Base-by-base conservation (phyloP, 2,329 filamentous ascomycete species). In the Shiraia sp. region DNA sequence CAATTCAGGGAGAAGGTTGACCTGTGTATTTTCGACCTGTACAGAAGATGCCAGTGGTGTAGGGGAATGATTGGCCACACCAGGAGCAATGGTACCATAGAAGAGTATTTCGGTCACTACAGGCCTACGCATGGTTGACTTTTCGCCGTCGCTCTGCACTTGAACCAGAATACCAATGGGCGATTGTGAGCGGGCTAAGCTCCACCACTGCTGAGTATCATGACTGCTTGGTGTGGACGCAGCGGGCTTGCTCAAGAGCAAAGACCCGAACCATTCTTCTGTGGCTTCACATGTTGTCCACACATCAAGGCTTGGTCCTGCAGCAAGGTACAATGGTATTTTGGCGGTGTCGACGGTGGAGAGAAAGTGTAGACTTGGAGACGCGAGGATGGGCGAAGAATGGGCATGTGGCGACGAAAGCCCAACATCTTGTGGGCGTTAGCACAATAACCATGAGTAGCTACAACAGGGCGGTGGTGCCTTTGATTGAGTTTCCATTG, bases 21-120 rank as follows among this genome's bases (percentile, higher is more conserved):
- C 26, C 6, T 24, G 43, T 10, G 22, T 24, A 34, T 55, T 40
- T 2, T 44, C 15, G 27, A 42, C 12, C 6, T 57, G 48, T 9
- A 57, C 54, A 2, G 63, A 67, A 0, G 65, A 68, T 1, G 61
- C 55, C 10, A 65, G 65, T 19, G 67, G 69, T 28, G 69, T 69
- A 6, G 63, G 61, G 26, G 65, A 49, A 16, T 42, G 47, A 30
- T 15, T 34, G 14, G 45, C 32, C 5, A 50, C 16, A 24, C 47
- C 30, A 23, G 52, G 49, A 19, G 51, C 53, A 37, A 66, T 57
- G 3, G 66, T 66, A 6, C 70, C 73, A 40, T 75, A 76, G 46
- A 78, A 71, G 4, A 78, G 59, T 0, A 78, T 51, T 34, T 78
- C 74, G 0, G 74, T 76, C 2, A 70, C 47, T 13, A 49, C 49